Percentiles rank a stretch among this genome's conserved stretches.
phyloP scores from a whole-genome alignment of 208 protist genomes.

The Naegleria gruberi region DNA sequence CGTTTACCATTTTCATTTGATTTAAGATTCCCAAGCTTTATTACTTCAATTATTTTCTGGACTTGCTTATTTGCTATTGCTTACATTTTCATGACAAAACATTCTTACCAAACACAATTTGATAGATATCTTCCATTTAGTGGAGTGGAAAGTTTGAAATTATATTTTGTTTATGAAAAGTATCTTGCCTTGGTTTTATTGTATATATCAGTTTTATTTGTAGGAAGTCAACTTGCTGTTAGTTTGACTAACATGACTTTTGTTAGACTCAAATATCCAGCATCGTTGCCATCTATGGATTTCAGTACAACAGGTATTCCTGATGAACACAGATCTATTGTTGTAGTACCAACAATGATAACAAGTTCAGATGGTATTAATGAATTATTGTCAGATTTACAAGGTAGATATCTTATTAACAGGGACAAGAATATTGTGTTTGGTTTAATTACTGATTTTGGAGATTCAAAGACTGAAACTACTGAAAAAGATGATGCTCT shows the following conservation, averaged over 20 bases:
- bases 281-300: slow-evolving; percentile 1
- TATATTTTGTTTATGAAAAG: not conserved
- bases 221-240: slow-evolving; percentile 17
- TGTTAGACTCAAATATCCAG: not conserved
- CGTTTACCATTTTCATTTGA: not conserved
- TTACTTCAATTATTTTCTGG: not conserved
- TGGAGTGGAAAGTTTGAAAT: not conserved
- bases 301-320: not conserved
- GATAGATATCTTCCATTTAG: not conserved
- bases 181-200: not conserved
- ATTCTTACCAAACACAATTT: not conserved
- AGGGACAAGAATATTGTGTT: slow-evolving; percentile 18
- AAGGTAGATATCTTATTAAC: slow-evolving; percentile 17
- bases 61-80: not conserved
- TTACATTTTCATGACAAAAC: not conserved
- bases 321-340: slow-evolving; percentile 1
- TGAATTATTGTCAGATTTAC: slow-evolving; percentile 14
- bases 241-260: not conserved
- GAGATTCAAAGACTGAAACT: slow-evolving; percentile 15
- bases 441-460: slow-evolving; percentile 23
- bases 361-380: not conserved
- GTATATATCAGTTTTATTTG: not conserved
- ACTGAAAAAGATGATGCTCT: not conserved
- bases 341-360: slow-evolving; percentile 21
- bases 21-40: not conserved